Base-by-base conservation (phyloP, 2,329 filamentous ascomycete species). In the Sclerotiophoma versabilis region DNA sequence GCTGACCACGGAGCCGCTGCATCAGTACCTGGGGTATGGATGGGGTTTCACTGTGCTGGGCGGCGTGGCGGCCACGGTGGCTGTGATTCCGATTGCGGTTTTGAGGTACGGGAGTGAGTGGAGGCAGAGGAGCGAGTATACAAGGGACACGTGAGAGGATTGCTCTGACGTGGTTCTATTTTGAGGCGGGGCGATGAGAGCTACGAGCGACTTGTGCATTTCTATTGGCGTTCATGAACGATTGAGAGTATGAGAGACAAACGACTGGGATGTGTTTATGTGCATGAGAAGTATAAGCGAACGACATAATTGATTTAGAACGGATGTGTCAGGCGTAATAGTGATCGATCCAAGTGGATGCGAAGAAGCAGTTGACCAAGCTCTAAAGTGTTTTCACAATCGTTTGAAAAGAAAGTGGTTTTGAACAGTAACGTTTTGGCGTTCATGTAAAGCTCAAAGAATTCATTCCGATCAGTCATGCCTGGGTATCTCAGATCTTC, bases 61-160 rank as follows among this genome's bases (percentile, higher is more conserved):
- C 0, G 76, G 52, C 0, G 26, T 79, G 0, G 77, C 76, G 39
- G 57, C 84, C 2, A 53, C 69, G 2, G 58, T 85, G 15, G 77
- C 80, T 1, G 80, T 84, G 0, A 76, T 87, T 3, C 83, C 84
- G 0, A 53, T 83, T 2, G 30, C 80, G 2, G 67, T 86, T 3
- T 76, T 82, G 60, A 72, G 76, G 22, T 85, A 82, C 59, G 84
- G 85, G 2, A 65, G 71, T 14, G 62, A 60, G 23, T 86, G 83
- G 84, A 77, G 84, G 27, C 79, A 81, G 68, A 67, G 67, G 26
- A 83, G 80, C 2, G 74, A 74, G 44, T 85, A 82, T 49, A 82
- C 80, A 3, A 65, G 45, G 30, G n/a, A 76, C 72, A 26, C 33
- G 19, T 38, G 38, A 11, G 23, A 1, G 7, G 12, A 17, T 25